A percentile compares a stretch with the other conserved stretches of the same genome.
Conservation (phyloP, 129 eudicot genomes). For the Artemisia annua region DNA sequence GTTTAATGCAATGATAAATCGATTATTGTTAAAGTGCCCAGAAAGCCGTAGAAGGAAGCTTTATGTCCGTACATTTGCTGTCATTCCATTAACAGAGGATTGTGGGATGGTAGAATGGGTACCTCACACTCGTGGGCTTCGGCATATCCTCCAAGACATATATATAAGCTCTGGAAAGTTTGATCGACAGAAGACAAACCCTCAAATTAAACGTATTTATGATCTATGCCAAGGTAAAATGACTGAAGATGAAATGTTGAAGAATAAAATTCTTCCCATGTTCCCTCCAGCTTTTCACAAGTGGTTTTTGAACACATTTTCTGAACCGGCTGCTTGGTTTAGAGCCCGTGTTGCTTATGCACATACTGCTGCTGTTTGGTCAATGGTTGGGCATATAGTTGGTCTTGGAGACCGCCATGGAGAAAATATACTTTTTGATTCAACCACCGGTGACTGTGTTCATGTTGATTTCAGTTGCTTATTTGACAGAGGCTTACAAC, state of each 20-base stretch:
- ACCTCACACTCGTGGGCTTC: conserved; percentile 98
- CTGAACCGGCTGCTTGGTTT: conserved; percentile 99
- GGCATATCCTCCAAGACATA: conserved; percentile 97
- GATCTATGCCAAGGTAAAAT: conserved; percentile 87
- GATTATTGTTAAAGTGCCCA: conserved; percentile 74
- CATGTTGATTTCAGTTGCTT: conserved; percentile 99
- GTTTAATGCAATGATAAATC: conserved; percentile 96
- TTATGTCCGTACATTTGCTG: conserved; percentile 91
- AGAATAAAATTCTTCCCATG: conserved; percentile 89
- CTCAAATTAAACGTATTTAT: conserved; percentile 91
- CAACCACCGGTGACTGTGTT: conserved; percentile 97
- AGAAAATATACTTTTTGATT: conserved; percentile 96
- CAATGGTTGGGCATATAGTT: conserved; percentile 99
- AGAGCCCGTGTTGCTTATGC: conserved; percentile 95
- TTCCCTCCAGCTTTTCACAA: conserved; percentile 97
- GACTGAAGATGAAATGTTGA: conserved; percentile 93
- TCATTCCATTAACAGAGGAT: conserved; percentile 91
- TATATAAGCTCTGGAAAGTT: conserved; percentile 92
- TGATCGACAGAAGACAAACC: conserved; percentile 86
- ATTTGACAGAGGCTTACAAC: conserved; percentile 90
- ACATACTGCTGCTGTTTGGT: conserved; percentile 99
- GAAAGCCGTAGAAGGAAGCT: conserved; percentile 98
- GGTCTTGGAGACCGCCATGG: conserved; percentile 99
- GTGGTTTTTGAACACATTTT: conserved; percentile 95
- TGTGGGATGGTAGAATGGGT: conserved; percentile 99